These are phyloP conservation scores for Wickerhamiella infanticola DNA, from an alignment of 1,139 yeast genomes.

Conservation along the genomic window DNA sequence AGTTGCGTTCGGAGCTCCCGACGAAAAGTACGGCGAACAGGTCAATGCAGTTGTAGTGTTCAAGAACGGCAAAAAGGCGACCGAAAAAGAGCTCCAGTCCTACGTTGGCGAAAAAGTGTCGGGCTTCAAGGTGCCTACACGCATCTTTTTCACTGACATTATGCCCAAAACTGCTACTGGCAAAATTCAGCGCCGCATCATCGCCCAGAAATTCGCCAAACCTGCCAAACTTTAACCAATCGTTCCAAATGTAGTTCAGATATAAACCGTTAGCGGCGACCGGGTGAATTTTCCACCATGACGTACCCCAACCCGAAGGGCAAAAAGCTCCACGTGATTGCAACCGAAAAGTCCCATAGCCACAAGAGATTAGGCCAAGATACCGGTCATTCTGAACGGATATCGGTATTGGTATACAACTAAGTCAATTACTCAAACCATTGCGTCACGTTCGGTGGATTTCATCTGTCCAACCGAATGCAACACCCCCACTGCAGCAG, in stretches of 20 bases:
- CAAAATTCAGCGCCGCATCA: conserved; percentile 47
- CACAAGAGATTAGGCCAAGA: too few species aligned
- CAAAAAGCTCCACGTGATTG: too few species aligned
- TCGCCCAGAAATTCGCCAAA: conserved; percentile 30
- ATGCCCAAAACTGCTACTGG: conserved; percentile 63
- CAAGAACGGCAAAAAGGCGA: conserved; percentile 26
- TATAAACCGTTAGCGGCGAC: too few species aligned
- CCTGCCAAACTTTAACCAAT: conserved; percentile 13
- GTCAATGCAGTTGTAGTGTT: conserved; percentile 52
- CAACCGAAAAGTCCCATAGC: too few species aligned
- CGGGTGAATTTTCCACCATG: too few species aligned
- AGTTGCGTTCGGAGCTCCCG: conserved; percentile 51
- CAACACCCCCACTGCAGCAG: too few species aligned
- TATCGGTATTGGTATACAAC: too few species aligned
- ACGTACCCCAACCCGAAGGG: too few species aligned
- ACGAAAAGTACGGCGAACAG: conserved; percentile 47
- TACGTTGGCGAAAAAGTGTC: conserved; percentile 34
- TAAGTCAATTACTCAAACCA: too few species aligned
- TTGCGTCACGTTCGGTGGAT: too few species aligned
- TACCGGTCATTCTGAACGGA: too few species aligned
- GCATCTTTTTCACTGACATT: conserved; percentile 39
- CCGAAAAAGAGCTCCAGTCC: conserved; percentile 31
- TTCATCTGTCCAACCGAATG: too few species aligned
- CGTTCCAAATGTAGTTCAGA: neutral
- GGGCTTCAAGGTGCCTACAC: conserved; percentile 41